Percentiles rank a stretch among this genome's conserved stretches.
phyloP scores from a whole-genome alignment of 1,284 basidiomycete genomes.

The Inonotus obliquus region DNA sequence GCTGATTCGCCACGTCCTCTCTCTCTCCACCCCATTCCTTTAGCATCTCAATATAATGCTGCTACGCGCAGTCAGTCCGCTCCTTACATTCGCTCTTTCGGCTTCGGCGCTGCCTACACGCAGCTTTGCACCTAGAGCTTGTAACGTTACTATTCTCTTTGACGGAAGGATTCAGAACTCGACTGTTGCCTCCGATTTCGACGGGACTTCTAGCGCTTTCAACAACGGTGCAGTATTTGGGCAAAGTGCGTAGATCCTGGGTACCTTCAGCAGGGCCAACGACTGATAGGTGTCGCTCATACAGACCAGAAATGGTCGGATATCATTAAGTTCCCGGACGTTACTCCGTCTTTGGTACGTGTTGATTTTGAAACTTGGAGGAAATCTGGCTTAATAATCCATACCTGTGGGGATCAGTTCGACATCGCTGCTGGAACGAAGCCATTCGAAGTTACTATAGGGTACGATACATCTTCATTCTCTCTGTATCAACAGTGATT shows the following conservation, averaged over 20 bases:
- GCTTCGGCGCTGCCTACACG: neutral
- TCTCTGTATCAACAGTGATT: neutral
- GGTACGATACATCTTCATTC: neutral
- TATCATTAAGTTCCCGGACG: slow-evolving; percentile 1
- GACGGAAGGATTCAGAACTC: neutral
- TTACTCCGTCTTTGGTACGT: neutral
- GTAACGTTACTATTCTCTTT: neutral
- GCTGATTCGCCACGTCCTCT: neutral
- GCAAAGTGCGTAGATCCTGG: neutral
- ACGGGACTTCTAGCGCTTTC: slow-evolving; percentile 1
- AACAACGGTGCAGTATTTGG: neutral
- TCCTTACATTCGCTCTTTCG: neutral
- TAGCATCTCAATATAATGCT: neutral
- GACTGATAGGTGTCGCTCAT: neutral
- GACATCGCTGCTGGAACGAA: neutral
- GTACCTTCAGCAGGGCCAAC: neutral
- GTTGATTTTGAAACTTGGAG: neutral
- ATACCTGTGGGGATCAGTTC: neutral
- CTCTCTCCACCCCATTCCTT: neutral
- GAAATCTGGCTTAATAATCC: too few relatives aligned
- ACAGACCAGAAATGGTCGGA: slow-evolving; percentile 7
- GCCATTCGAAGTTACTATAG: neutral
- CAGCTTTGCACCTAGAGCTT: neutral
- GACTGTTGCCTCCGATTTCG: neutral
- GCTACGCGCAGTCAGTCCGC: neutral